These are phyloP conservation scores for Vitrella brassicaformis DNA, from an alignment of 73 alveolate species.

Conservation along the genomic window DNA sequence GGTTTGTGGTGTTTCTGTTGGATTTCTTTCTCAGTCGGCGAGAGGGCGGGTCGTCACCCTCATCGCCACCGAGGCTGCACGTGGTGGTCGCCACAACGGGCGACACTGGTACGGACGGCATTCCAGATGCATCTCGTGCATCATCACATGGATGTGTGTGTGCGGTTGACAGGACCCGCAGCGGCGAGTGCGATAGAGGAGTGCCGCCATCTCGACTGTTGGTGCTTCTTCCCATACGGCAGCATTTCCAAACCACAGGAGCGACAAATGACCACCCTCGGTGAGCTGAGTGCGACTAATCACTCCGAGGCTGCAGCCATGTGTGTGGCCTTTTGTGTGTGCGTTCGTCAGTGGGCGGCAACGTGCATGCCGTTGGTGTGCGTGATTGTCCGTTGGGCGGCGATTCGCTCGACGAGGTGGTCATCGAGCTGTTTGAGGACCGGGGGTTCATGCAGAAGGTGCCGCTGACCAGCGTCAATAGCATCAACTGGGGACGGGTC, in stretches of 20 bases:
- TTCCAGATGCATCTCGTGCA: too few relatives aligned
- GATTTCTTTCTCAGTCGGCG: background rate
- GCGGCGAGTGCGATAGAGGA: background rate
- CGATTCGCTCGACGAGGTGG: background rate
- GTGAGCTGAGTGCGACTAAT: background rate
- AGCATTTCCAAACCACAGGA: background rate
- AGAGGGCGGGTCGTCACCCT: too few relatives aligned
- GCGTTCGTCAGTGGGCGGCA: background rate
- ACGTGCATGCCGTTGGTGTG: background rate
- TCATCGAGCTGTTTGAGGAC: background rate
- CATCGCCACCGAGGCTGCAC: background rate
- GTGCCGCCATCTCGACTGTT: background rate
- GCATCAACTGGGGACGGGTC: background rate
- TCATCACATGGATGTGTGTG: background rate
- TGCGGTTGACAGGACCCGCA: background rate
- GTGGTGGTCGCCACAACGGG: background rate
- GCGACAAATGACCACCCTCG: background rate
- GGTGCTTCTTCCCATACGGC: background rate
- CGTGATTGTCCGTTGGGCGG: background rate
- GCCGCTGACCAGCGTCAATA: background rate
- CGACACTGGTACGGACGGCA: too few relatives aligned
- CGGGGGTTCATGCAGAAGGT: background rate
- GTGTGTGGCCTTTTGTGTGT: background rate
- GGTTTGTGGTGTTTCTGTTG: background rate
- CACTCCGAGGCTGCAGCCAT: background rate